Conservation (phyloP, 306 rosid species). For the Vigna reflexopilosa region DNA sequence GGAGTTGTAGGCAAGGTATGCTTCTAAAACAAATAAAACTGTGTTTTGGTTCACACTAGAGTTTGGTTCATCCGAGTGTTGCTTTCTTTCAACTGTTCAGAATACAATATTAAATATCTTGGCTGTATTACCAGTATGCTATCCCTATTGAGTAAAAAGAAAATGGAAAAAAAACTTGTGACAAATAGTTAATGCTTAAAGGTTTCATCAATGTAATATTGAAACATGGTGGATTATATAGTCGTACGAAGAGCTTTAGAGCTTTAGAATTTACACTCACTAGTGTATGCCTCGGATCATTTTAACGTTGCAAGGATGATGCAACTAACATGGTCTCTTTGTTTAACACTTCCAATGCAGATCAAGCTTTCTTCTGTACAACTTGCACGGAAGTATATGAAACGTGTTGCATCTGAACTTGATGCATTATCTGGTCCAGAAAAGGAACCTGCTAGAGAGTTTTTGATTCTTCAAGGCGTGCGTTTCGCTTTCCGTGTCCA, state of each 20-base stretch:
- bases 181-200: background rate
- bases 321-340: conserved; percentile 31
- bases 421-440: conserved; percentile 80
- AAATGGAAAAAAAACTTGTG: background rate
- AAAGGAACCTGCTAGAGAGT: conserved; percentile 88
- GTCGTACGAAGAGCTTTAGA: background rate
- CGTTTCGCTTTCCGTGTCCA: conserved; percentile 95
- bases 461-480: conserved; percentile 84
- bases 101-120: conserved; percentile 7
- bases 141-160: too few relatives aligned
- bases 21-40: conserved; percentile 15
- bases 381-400: conserved; percentile 89
- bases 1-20: conserved; percentile 98
- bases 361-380: conserved; percentile 95
- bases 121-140: background rate
- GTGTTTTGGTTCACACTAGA: conserved; percentile 2
- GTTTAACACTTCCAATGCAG: conserved; percentile 50
- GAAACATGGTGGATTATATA: background rate
- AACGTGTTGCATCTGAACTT: conserved; percentile 87
- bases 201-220: background rate
- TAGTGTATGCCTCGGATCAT: background rate
- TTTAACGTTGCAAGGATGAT: conserved; percentile 12
- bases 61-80: background rate
- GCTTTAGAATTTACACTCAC: conserved; percentile 19
- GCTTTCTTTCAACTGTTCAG: background rate